Percentiles rank a stretch among this genome's conserved stretches.
Conservation (phyloP, 1,139 yeast genomes). For the Pichia sp. region DNA sequence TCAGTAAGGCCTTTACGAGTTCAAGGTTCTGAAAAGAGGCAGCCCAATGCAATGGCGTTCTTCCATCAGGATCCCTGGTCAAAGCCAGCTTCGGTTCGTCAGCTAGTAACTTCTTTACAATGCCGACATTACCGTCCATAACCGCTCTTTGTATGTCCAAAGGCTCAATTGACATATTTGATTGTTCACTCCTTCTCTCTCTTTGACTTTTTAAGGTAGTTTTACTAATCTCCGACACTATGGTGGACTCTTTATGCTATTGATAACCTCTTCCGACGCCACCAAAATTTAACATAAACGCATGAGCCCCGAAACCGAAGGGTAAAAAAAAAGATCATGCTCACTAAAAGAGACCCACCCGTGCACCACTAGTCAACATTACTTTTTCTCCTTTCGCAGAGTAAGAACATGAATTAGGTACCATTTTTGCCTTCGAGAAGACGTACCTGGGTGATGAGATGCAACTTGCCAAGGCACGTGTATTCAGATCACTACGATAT, state of each 20-base stretch:
- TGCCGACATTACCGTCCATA: slow-evolving; percentile 47
- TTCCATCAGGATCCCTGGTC: slow-evolving; percentile 61
- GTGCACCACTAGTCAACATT: neutral
- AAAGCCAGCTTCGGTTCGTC: slow-evolving; percentile 45
- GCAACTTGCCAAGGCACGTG: neutral
- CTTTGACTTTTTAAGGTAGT: neutral
- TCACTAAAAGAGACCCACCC: neutral
- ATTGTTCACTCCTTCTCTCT: neutral
- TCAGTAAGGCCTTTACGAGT: slow-evolving; percentile 48
- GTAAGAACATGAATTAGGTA: neutral
- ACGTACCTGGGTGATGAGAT: no score
- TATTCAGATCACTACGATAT: neutral
- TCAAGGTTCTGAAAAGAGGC: slow-evolving; percentile 57
- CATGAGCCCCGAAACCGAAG: no score
- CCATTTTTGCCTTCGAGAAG: neutral
- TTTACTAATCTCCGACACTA: no score
- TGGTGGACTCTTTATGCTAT: no score
- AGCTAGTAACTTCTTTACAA: slow-evolving; percentile 45
- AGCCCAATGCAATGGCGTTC: slow-evolving; percentile 92
- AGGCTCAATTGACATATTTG: slow-evolving; percentile 22
- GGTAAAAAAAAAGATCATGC: no score
- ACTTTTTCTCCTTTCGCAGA: neutral
- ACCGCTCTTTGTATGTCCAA: slow-evolving; percentile 55
- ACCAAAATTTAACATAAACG: neutral
- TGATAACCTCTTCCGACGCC: neutral